phyloP scores from a whole-genome alignment of 2,329 filamentous ascomycete species.

The Truncatella angustata region DNA sequence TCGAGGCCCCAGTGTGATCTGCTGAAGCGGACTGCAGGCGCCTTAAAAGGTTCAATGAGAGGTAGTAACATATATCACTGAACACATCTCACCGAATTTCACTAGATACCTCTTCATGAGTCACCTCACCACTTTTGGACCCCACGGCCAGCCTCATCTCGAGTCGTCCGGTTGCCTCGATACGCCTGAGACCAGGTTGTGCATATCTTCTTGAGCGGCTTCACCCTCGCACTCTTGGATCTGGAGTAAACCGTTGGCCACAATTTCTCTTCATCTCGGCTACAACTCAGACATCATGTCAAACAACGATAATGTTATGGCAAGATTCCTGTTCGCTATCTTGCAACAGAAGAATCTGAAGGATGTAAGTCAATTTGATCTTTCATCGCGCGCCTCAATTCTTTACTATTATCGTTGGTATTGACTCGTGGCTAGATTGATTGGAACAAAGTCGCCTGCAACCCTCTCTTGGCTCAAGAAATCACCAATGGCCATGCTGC shows the following conservation, averaged over 20 bases:
- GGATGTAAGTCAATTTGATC: constrained; percentile 45
- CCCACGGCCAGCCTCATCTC: constrained; percentile 27
- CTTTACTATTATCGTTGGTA: not conserved
- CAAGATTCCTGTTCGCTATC: constrained; percentile 58
- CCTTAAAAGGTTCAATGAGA: constrained; percentile 23
- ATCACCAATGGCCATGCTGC: constrained; percentile 62
- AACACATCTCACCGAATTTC: constrained; percentile 40
- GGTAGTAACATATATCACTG: constrained; percentile 35
- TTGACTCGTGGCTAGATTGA: constrained; percentile 47
- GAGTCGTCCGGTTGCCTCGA: constrained; percentile 17
- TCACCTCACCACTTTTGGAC: constrained; percentile 33
- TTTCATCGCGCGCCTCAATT: not conserved
- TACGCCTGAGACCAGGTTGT: constrained; percentile 21
- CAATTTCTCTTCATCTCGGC: no score
- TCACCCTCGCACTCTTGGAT: not conserved
- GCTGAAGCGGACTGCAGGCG: constrained; percentile 21
- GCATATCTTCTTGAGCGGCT: constrained; percentile 25
- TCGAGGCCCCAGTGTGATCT: constrained; percentile 28
- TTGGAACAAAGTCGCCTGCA: constrained; percentile 55
- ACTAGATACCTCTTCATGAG: constrained; percentile 33
- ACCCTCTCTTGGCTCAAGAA: constrained; percentile 50
- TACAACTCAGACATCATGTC: constrained; percentile 40
- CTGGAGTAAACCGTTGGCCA: no score
- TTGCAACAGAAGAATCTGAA: constrained; percentile 59
- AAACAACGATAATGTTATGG: constrained; percentile 56